Evolutionary conservation across 2,329 filamentous ascomycete genomes (phyloP), one percentile per base, ranked within the genome.

Genomic region (Cordyceps cateniannulata): DNA sequence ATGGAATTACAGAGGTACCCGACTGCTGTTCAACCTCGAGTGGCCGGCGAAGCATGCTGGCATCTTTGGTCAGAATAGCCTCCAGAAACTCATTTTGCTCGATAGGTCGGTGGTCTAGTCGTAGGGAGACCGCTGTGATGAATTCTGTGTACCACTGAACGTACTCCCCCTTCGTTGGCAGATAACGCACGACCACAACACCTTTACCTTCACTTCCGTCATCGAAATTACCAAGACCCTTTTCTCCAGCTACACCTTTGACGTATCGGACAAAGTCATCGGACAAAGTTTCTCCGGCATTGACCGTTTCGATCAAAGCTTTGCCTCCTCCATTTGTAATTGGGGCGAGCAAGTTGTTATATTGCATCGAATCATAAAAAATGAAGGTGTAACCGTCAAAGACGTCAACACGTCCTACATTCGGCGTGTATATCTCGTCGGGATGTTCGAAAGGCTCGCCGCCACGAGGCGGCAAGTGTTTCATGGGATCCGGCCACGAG

Each of bases 41-140:
- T 6, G 86, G 82, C 42, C 86, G 83, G 62, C 90, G 86, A 22
- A 98, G 78, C 48, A 83, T 81, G 62, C 82, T 85, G 7, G 91
- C 85, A 74, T 98, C 88, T 55, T 88, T 89, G n/a, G 80, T 85
- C 29, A 98, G 76, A 50, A 99, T 95, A 1, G 90, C 90, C 71
- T 96, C 91, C 2, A 99, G 80, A 64, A 99, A 96, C 67, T 97
- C 93, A 62, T 89, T 92, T 69, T 97, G 92, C 66, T 93, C 86
- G 58, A 97, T 87, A 2, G 92, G 86, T 4, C 91, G 85, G 70
- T 96, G 92, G 63, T 92, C 88, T 14, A 96, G 81, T 50, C 85
- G 79, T 22, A 87, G 71, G 2, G 92, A 89, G 18, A 96, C 83
- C 8, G 85, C 76, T 5, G 81, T 86, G 65, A 87, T 82, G 66